Percentiles rank a stretch among this genome's conserved stretches.
Evolutionary conservation across 1,139 yeast species (phyloP).

Genomic region (Hansenula anomala): DNA sequence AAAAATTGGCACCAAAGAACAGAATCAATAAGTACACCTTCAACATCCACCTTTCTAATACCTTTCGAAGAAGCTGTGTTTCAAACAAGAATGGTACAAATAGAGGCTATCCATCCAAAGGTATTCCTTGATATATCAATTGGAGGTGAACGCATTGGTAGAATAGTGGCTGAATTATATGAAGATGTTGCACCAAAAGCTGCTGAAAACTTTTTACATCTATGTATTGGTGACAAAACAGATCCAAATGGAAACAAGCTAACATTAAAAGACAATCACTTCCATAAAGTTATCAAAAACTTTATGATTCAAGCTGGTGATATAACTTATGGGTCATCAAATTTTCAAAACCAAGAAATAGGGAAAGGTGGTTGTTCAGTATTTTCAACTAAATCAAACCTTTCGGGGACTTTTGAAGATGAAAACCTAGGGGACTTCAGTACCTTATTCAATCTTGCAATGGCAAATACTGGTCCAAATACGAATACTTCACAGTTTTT

Average conservation of each 20-base stretch:
- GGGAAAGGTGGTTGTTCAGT: slow-evolving; percentile 56
- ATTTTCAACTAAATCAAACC: slow-evolving; percentile 24
- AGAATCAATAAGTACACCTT: no score
- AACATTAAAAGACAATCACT: slow-evolving; percentile 40
- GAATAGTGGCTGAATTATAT: slow-evolving; percentile 54
- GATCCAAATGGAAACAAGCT: slow-evolving; percentile 17
- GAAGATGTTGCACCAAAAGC: slow-evolving; percentile 54
- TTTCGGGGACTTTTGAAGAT: slow-evolving; percentile 43
- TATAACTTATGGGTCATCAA: slow-evolving; percentile 31
- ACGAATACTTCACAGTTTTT: slow-evolving; percentile 77
- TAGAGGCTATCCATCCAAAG: slow-evolving; percentile 12
- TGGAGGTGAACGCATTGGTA: slow-evolving; percentile 43
- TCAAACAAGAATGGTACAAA: not conserved
- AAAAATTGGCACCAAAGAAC: no score
- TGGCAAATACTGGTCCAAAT: slow-evolving; percentile 67
- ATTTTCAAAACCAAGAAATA: slow-evolving; percentile 24
- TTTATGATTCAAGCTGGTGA: slow-evolving; percentile 85
- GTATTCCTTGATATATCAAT: slow-evolving; percentile 59
- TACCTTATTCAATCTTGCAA: slow-evolving; percentile 50
- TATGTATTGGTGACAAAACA: slow-evolving; percentile 35
- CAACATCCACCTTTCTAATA: no score
- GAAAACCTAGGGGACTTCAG: slow-evolving; percentile 52
- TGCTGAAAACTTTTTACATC: slow-evolving; percentile 42
- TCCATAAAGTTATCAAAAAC: slow-evolving; percentile 71
- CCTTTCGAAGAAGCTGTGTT: no score